Evolutionary conservation across 164 flowering plant species (phyloP).

Genomic region (Berberis vulgaris): DNA sequence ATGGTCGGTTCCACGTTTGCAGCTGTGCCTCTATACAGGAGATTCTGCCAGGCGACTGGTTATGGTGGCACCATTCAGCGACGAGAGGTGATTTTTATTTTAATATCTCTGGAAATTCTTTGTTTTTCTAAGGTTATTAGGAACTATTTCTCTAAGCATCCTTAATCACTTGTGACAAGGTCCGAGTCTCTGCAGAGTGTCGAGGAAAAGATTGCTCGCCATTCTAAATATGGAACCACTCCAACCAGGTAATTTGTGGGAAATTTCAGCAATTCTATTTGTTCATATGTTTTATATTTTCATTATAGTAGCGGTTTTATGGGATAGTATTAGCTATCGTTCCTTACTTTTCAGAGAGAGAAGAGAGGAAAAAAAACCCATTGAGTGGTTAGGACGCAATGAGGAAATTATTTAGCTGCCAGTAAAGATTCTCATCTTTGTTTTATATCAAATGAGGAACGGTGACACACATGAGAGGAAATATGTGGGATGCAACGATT

Average conservation of each 20-base stretch:
- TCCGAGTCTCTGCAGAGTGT: conserved; percentile 50
- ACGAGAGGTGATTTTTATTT: background rate
- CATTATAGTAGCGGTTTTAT: background rate
- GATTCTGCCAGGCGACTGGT: background rate
- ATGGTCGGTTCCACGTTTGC: background rate
- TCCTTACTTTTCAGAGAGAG: too few species aligned
- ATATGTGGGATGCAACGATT: too few species aligned
- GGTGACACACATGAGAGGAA: too few species aligned
- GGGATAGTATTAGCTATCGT: too few species aligned
- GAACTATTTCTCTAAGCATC: background rate
- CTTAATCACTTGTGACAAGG: conserved; percentile 20
- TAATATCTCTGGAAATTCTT: background rate
- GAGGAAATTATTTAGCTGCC: too few species aligned
- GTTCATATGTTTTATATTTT: background rate
- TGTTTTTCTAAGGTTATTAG: background rate
- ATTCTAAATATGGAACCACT: conserved; percentile 63
- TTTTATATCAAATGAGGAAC: too few species aligned
- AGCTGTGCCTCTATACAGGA: background rate
- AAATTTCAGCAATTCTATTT: background rate
- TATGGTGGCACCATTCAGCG: background rate
- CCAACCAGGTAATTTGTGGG: conserved; percentile 46
- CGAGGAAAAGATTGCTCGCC: conserved; percentile 93
- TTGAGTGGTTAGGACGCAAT: too few species aligned
- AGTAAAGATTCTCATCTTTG: too few species aligned
- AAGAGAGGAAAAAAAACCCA: too few species aligned